Base-by-base conservation (phyloP, 768 basidiomycete species). In the Neoboletus subvelutipes region DNA sequence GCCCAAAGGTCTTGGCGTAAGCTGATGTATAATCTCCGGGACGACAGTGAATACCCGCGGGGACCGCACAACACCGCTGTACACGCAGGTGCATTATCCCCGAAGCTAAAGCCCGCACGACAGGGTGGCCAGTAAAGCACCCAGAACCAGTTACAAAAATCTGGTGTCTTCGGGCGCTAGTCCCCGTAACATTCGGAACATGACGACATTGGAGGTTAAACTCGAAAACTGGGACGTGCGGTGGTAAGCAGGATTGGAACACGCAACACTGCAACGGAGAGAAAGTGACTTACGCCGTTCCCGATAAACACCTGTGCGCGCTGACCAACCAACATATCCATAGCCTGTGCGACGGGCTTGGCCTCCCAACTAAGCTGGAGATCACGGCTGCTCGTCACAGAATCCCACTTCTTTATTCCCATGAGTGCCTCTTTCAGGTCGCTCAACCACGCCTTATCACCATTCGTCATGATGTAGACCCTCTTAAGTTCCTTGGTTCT, bases 401-500 rank as follows among this genome's bases (percentile, higher is more conserved):
- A 72, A 9, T 81, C 75, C 83, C 84, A 84, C 18, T 62, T 67
- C 57, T 74, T 67, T 31, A 71, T 68, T 40, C 49, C 52, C 58
- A 57, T 33, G 39, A 87, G 64, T 18, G 75, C 78, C 5, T 36
- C 41, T 65, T 74, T 78, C 45, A 86, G 68, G 54, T 80, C 76
- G 0, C 55, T 63, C 40, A 86, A 61, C 82, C 82, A 90, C 39
- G 64, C 70, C 31, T 55, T 57, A 43, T 79, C 73, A 8, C 78
- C 87, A 56, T 90, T 89, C 41, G 85, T 86, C 81, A 88, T 79
- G 49, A 88, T 70, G 58, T 85, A 88, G 29, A 89, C 66, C 46
- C 74, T 73, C 57, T 74, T 77, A 42, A 87, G 63, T 15, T 63
- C 65, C 20, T 54, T 65, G 1, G n/a, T 31, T 12, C 29, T 29